These are phyloP conservation scores for Ulmus americana DNA, from an alignment of 331 rosid genomes.

Conservation along the genomic window DNA sequence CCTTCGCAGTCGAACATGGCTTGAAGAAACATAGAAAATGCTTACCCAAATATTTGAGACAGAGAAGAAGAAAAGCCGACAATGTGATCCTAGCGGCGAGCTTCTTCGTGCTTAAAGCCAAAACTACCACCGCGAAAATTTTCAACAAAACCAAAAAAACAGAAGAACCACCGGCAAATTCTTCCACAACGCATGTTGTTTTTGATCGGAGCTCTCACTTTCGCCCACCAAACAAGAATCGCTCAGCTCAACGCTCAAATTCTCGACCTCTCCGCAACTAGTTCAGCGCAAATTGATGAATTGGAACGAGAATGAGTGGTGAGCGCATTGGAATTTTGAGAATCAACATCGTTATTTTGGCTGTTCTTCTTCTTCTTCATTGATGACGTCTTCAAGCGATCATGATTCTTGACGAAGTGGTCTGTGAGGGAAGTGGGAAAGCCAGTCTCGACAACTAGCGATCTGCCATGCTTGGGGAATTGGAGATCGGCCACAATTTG, in stretches of 20 bases:
- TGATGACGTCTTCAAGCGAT: slow-evolving; percentile 36
- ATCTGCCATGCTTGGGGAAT: slow-evolving; percentile 52
- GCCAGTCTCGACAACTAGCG: slow-evolving; percentile 81
- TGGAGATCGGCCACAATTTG: slow-evolving; percentile 78
- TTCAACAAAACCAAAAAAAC: slow-evolving; percentile 23
- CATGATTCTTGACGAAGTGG: slow-evolving; percentile 74
- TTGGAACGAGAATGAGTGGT: background rate
- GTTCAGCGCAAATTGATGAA: background rate
- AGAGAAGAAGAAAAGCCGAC: slow-evolving; percentile 55
- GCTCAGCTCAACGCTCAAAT: slow-evolving; percentile 12
- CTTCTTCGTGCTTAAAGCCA: slow-evolving; percentile 37
- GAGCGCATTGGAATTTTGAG: slow-evolving; percentile 12
- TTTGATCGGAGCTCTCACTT: background rate
- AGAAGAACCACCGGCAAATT: slow-evolving; percentile 2
- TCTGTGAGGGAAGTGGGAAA: slow-evolving; percentile 91
- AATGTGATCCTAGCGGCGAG: slow-evolving; percentile 54
- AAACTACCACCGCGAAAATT: slow-evolving; percentile 31
- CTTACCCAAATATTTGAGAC: slow-evolving; percentile 44
- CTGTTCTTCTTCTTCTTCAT: background rate
- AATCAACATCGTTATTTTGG: background rate
- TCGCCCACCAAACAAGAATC: background rate
- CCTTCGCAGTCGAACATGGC: slow-evolving; percentile 20
- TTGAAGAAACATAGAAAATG: slow-evolving; percentile 14
- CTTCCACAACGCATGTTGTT: background rate
- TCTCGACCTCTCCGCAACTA: slow-evolving; percentile 12